Evolutionary conservation across 345 rosid genomes (phyloP), one percentile per base, ranked within the genome.

Genomic region (Rhodamnia argentea): DNA sequence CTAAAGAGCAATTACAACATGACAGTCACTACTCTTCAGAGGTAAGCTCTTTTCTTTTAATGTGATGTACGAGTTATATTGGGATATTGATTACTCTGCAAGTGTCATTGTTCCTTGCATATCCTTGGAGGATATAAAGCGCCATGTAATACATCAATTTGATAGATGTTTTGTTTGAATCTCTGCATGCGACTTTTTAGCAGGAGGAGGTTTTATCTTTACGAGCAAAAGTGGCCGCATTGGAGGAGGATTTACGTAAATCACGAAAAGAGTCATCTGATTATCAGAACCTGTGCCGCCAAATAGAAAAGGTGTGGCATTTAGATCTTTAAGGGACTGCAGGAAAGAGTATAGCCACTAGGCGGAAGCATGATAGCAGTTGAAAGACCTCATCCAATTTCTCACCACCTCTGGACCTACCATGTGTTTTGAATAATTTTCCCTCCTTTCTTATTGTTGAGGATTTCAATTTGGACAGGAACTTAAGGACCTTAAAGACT

Each of bases 211-310:
- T 93, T 74, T 64, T 86, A 86, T 92, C 97, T 82, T 88, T 98
- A 87, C 93, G 91, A 76, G 92, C 90, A 32, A 98, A 92, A 91
- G 94, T 94, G 84, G 88, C 91, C 84, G 84, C 88, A 24, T 87
- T 98, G 85, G 99, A 96, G 92, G 99, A 96, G 88, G 99, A 96
- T 42, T 90, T 96, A 82, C 89, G 90, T 83, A 96, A 93, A 93
- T 93, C 93, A 86, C 96, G 91, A 83, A 94, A 93, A 86, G 96
- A 94, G 88, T 90, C 93, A 75, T 89, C 94, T 84, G 95, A 96
- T 56, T 89, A 90, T 91, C 92, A 88, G 24, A 89, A 89, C 82
- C 94, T 91, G 55, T 89, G 83, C 88, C 88, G 86, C 56, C 97
- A 91, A 86, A 92, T 95, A 83, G 99, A 98, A 87, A 96, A 94